Conservation (phyloP, 495 filamentous ascomycete species). For the Annulohypoxylon bovei region DNA sequence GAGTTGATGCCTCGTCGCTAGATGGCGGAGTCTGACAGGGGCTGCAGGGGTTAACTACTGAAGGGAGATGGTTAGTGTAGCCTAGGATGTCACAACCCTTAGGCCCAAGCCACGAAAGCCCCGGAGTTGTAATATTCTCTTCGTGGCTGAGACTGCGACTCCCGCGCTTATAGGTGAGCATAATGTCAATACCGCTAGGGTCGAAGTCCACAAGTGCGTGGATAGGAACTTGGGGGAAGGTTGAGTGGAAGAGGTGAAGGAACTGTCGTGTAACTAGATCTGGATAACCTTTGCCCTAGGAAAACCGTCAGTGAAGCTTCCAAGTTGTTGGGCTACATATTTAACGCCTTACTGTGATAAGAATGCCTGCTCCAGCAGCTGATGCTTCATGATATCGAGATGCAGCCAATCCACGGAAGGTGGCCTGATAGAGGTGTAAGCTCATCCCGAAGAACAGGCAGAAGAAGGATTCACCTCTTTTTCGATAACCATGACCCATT, state of each 20-base stretch:
- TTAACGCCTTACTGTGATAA: conserved; percentile 69
- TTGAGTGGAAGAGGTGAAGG: conserved; percentile 57
- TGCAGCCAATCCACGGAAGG: conserved; percentile 75
- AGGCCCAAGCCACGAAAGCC: conserved; percentile 79
- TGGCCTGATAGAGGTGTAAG: conserved; percentile 64
- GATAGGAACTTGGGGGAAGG: conserved; percentile 57
- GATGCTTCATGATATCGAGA: conserved; percentile 63
- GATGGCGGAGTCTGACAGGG: not conserved
- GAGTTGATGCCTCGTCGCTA: not conserved
- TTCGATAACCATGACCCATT: conserved; percentile 88
- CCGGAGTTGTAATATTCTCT: conserved; percentile 63
- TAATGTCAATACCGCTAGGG: conserved; percentile 85
- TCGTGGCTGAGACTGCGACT: conserved; percentile 79
- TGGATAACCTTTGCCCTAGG: conserved; percentile 89
- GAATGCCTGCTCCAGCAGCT: conserved; percentile 65
- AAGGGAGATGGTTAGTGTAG: not conserved
- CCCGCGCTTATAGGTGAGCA: conserved; percentile 89
- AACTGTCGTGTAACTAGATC: conserved; percentile 85
- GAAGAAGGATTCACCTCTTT: conserved; percentile 76
- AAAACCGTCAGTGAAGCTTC: conserved; percentile 48
- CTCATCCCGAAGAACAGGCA: not conserved
- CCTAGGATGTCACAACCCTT: conserved; percentile 66
- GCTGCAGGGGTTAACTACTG: not conserved
- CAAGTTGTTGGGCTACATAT: conserved; percentile 32
- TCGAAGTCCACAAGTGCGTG: conserved; percentile 85